A percentile compares a stretch with the other conserved stretches of the same genome.
Conservation (phyloP, 257 asterid species). For the Solanum pinnatisectum region DNA sequence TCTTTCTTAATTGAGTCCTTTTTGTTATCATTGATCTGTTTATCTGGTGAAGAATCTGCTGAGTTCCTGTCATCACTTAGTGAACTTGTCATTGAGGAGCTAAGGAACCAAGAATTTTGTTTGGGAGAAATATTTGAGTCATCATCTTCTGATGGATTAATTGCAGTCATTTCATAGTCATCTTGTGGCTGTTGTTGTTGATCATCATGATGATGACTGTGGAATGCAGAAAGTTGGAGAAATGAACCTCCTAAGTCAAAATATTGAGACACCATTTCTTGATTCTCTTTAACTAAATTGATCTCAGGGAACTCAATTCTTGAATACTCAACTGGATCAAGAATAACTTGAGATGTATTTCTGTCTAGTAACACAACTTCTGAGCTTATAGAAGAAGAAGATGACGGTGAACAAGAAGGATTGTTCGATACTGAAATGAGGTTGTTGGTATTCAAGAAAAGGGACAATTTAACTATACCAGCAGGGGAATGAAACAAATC, state of each 20-base stretch:
- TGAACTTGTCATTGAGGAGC: conserved; percentile 48
- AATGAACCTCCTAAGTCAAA: conserved; percentile 46
- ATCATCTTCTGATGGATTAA: conserved; percentile 27
- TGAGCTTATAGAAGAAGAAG: conserved; percentile 3
- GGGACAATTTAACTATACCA: conserved; percentile 49
- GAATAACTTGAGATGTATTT: conserved; percentile 11
- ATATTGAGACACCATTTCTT: conserved; percentile 57
- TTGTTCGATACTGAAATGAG: conserved; percentile 4
- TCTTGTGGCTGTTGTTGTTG: conserved; percentile 14
- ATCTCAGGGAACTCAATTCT: conserved; percentile 61
- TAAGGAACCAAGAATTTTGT: conserved; percentile 40
- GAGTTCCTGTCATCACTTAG: conserved; percentile 42
- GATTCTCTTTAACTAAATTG: conserved; percentile 30
- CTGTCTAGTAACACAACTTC: conserved; percentile 18
- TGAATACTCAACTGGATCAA: conserved; percentile 23
- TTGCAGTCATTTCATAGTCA: conserved; percentile 43
- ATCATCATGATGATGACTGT: background rate
- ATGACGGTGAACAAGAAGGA: conserved; percentile 1
- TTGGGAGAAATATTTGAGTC: conserved; percentile 17
- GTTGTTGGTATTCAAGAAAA: conserved; percentile 25
- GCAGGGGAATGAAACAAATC: conserved; percentile 68
- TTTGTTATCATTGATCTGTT: background rate
- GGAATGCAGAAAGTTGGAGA: conserved; percentile 43
- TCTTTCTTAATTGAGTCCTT: conserved; percentile 1
- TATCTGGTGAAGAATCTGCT: conserved; percentile 15